phyloP scores from a whole-genome alignment of 305 asterid species.

The Solanum aculeatissimum region DNA sequence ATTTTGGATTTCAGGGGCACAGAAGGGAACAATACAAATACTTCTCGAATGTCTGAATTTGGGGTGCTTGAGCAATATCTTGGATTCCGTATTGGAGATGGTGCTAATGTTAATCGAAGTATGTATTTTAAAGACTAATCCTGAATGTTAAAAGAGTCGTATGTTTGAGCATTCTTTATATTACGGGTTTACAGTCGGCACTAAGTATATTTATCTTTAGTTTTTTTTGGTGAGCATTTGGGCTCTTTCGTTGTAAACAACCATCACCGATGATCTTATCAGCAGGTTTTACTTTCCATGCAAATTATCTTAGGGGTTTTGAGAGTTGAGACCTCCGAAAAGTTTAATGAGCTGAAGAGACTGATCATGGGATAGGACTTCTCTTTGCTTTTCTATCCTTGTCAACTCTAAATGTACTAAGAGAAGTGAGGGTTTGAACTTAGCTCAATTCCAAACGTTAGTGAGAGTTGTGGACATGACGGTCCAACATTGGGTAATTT shows the following conservation, averaged over 20 bases:
- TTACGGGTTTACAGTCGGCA: background rate
- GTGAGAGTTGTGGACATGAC: background rate
- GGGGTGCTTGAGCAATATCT: constrained; percentile 89
- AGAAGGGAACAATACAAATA: constrained; percentile 42
- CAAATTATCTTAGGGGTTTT: background rate
- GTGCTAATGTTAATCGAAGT: constrained; percentile 43
- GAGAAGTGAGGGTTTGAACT: background rate
- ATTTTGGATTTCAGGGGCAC: constrained; percentile 55
- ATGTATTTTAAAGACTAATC: constrained; percentile 6
- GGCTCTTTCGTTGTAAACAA: background rate
- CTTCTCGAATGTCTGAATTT: constrained; percentile 51
- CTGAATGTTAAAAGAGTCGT: background rate
- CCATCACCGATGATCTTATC: background rate
- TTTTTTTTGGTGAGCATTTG: background rate
- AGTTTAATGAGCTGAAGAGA: background rate
- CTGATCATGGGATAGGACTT: background rate
- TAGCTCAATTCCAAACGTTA: background rate
- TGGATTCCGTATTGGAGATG: constrained; percentile 55
- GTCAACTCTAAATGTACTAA: background rate
- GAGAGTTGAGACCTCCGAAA: background rate
- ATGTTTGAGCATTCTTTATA: background rate
- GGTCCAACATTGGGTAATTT: background rate
- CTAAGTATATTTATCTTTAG: background rate
- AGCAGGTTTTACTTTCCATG: background rate
- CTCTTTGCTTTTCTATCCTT: background rate